These are phyloP conservation scores for Populus hybrid DNA, from an alignment of 441 rosid genomes.

Conservation along the genomic window DNA sequence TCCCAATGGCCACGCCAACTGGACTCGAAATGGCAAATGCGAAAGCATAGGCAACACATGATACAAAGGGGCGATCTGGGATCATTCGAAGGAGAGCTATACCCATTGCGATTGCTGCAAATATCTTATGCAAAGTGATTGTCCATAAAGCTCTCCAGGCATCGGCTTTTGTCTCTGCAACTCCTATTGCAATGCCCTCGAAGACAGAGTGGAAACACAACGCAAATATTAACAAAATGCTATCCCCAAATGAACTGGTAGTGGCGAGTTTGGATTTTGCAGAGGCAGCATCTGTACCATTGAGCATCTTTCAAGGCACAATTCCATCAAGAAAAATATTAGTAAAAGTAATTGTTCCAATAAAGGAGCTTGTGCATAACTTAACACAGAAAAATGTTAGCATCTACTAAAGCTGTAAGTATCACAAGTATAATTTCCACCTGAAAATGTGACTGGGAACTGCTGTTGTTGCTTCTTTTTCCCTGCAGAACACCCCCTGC, in stretches of 20 bases:
- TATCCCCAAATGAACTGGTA: constrained; percentile 58
- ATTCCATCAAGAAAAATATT: not conserved
- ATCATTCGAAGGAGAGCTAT: constrained; percentile 81
- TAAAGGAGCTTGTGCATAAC: not conserved
- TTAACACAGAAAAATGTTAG: not conserved
- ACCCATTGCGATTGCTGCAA: constrained; percentile 89
- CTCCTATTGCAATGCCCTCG: constrained; percentile 85
- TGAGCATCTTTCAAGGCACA: constrained; percentile 11
- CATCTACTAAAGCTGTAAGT: not conserved
- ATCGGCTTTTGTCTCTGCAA: constrained; percentile 50
- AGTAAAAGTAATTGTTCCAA: not conserved
- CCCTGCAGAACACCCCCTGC: constrained; percentile 28
- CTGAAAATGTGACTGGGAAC: constrained; percentile 19
- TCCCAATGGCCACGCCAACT: constrained; percentile 68
- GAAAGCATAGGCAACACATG: constrained; percentile 56
- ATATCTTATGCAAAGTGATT: constrained; percentile 69
- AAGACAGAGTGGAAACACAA: constrained; percentile 86
- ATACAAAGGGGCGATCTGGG: constrained; percentile 67
- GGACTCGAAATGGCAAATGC: constrained; percentile 85
- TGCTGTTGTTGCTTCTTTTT: constrained; percentile 22
- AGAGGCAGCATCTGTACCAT: constrained; percentile 4
- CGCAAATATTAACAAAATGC: constrained; percentile 62
- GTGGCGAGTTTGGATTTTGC: constrained; percentile 18
- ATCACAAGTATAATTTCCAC: not conserved
- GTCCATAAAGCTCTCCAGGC: constrained; percentile 94